A percentile compares a stretch with the other conserved stretches of the same genome.
phyloP scores from a whole-genome alignment of 495 filamentous ascomycete genomes.

The Hypoxylon fragiforme region DNA sequence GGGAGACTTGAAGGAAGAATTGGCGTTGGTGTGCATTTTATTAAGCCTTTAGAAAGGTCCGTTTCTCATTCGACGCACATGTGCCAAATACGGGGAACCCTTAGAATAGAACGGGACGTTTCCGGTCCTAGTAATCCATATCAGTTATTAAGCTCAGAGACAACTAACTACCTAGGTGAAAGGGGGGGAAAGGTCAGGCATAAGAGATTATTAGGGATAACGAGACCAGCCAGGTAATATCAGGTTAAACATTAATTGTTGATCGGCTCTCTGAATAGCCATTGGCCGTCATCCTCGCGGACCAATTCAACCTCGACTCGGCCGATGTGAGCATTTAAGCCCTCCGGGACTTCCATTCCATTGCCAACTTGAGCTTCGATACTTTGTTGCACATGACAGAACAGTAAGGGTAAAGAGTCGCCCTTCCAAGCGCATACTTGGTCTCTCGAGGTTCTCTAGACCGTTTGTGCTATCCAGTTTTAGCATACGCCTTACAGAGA shows the following conservation, averaged over 20 bases:
- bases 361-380: constrained; percentile 37
- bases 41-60: neutral
- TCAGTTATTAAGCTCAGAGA: neutral
- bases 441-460: constrained; percentile 37
- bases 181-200: neutral
- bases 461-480: constrained; percentile 38
- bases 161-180: neutral
- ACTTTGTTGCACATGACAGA: constrained; percentile 41
- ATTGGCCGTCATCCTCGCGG: constrained; percentile 37
- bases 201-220: neutral
- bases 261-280: constrained; percentile 38
- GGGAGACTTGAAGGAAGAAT: no score
- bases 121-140: no score
- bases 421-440: constrained; percentile 44
- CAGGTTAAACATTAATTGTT: constrained; percentile 2
- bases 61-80: no score
- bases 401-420: constrained; percentile 44
- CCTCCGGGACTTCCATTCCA: constrained; percentile 43
- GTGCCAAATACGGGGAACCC: no score
- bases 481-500: no score
- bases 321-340: constrained; percentile 38
- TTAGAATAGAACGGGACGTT: neutral
- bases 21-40: neutral
- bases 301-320: constrained; percentile 38
- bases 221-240: no score